Base-by-base conservation (phyloP, 2,329 filamentous ascomycete genomes). In the Bertia moriformis region DNA sequence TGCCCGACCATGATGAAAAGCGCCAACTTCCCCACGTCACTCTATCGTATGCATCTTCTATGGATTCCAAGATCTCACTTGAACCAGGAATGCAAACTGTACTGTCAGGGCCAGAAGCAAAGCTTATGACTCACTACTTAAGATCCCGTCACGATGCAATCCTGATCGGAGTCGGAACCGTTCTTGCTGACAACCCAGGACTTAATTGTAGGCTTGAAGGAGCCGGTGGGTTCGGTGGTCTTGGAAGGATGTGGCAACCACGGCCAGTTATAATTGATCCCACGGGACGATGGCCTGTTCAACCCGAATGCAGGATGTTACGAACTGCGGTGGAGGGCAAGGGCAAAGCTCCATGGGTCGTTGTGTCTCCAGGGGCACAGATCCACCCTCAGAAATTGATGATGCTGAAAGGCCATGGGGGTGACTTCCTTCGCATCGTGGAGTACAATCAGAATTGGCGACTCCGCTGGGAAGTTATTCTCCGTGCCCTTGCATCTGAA, bases 121-220 rank as follows among this genome's bases (percentile, higher is more conserved):
- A 78, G 52, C 57, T 69, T 20, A 75, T 78, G 72, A 79, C 74
- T 0, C 74, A 79, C 50, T 75, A 72, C 48, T 59, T 79, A 5
- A 67, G 73, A 40, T 67, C 68, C 3, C 61, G 60, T 19, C 73
- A 78, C 49, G 67, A 73, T 46, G 73, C 71, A 14, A 77, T 79
- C 29, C 52, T 79, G 7, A 58, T 79, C 15, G 73, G 73, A 7
- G 71, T 67, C 4, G 69, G 70, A 2, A 79, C 73, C 13, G 73
- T 72, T 14, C 58, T 71, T 18, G 66, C 69, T 3, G 73, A 79
- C 48, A 62, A 78, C 45, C 73, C 73, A 2, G 64, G 63, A 3
- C 53, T 79, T 38, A 78, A 78, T 44, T 77, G 71, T 46, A 62
- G 74, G 2, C 57, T 73, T 19, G 62, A 64, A 39, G 68, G 69